phyloP scores from a whole-genome alignment of 305 asterid species.

The Andrographis paniculata region DNA sequence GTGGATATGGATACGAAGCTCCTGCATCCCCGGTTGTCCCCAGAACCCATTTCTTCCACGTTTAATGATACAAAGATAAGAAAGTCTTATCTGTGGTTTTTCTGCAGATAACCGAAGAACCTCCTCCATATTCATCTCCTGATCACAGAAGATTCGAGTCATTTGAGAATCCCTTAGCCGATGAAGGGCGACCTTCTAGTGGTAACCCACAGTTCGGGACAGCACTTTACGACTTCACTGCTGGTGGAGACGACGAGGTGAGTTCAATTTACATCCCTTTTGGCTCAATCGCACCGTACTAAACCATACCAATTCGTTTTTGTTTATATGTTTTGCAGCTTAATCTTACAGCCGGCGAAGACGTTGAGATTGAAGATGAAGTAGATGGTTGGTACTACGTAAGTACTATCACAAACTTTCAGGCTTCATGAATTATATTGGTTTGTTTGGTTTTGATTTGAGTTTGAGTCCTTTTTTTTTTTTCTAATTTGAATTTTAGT shows the following conservation, averaged over 20 bases:
- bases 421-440: no score
- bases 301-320: neutral
- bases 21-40: conserved; percentile 63
- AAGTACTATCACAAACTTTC: conserved; percentile 29
- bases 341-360: conserved; percentile 89
- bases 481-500: no score
- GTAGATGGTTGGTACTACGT: conserved; percentile 99
- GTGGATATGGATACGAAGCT: conserved; percentile 56
- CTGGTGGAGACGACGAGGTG: conserved; percentile 99
- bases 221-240: conserved; percentile 96
- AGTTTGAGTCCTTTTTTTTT: no score
- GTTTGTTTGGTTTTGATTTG: no score
- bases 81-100: conserved; percentile 16
- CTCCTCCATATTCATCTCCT: conserved; percentile 98
- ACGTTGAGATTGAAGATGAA: conserved; percentile 86
- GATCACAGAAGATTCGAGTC: conserved; percentile 63
- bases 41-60: conserved; percentile 11
- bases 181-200: conserved; percentile 63
- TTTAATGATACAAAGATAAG: conserved; percentile 11
- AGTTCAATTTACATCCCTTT: neutral
- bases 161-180: conserved; percentile 89
- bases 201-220: conserved; percentile 64
- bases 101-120: conserved; percentile 82
- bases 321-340: conserved; percentile 46
- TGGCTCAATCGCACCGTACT: neutral